These are phyloP conservation scores for Venturia effusa DNA, from an alignment of 2,329 filamentous ascomycete species.

Conservation along the genomic window DNA sequence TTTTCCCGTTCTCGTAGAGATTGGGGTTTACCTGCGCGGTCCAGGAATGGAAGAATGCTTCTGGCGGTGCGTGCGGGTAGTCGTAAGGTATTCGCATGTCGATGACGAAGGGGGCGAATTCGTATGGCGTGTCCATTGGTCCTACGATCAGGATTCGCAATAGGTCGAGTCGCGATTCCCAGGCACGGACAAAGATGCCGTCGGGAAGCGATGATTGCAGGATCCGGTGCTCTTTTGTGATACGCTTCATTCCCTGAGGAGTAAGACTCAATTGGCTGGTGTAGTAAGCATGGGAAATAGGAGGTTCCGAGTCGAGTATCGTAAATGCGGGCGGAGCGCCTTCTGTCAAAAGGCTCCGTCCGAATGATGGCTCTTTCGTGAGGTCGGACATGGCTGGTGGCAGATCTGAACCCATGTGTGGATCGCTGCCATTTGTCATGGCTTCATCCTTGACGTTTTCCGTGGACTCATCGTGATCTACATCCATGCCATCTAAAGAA, in stretches of 20 bases:
- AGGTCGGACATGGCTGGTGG: background rate
- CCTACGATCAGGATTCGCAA: conserved; percentile 48
- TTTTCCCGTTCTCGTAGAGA: conserved; percentile 51
- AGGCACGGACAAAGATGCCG: conserved; percentile 47
- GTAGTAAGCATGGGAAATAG: conserved; percentile 27
- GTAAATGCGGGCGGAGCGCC: conserved; percentile 19
- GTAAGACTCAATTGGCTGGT: conserved; percentile 34
- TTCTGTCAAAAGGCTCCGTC: conserved; percentile 7
- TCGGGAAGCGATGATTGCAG: conserved; percentile 41
- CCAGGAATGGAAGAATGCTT: conserved; percentile 51
- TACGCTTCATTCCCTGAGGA: conserved; percentile 35
- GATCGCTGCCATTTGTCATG: background rate
- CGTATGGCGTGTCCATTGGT: conserved; percentile 49
- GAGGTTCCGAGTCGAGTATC: conserved; percentile 26
- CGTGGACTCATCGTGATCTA: background rate
- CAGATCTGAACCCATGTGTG: background rate
- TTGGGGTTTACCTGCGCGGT: conserved; percentile 51
- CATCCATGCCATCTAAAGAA: background rate
- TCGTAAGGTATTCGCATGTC: conserved; percentile 41
- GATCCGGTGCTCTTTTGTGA: conserved; percentile 49
- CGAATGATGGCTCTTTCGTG: conserved; percentile 7
- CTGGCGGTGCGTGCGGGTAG: conserved; percentile 43
- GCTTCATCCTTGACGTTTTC: background rate
- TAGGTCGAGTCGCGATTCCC: conserved; percentile 48
- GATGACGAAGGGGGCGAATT: conserved; percentile 49